Evolutionary conservation across 495 filamentous ascomycete genomes (phyloP).

Genomic region (Friedmanniomyces endolithicus): DNA sequence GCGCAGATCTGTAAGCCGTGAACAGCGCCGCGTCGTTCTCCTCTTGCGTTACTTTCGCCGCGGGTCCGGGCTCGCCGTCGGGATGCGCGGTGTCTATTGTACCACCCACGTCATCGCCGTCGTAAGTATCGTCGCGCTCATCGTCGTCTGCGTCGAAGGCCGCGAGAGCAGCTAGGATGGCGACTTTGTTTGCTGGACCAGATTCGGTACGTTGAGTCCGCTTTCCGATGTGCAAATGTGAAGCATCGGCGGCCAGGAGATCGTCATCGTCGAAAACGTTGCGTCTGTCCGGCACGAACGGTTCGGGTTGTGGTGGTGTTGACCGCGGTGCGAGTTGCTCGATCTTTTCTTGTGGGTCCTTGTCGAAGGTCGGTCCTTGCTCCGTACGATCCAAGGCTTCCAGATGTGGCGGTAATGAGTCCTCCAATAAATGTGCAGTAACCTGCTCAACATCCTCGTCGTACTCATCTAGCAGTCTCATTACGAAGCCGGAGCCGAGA

Average conservation of each 20-base stretch:
- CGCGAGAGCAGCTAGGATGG: slow-evolving; percentile 81
- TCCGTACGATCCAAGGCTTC: slow-evolving; percentile 38
- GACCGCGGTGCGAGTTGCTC: slow-evolving; percentile 31
- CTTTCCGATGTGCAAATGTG: slow-evolving; percentile 65
- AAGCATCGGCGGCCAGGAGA: slow-evolving; percentile 47
- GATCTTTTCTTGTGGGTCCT: slow-evolving; percentile 20
- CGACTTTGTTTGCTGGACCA: slow-evolving; percentile 48
- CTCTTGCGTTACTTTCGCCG: slow-evolving; percentile 12
- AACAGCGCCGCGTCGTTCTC: slow-evolving; percentile 45
- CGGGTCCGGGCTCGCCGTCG: slow-evolving; percentile 22
- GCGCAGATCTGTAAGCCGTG: slow-evolving; percentile 48
- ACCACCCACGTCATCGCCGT: slow-evolving; percentile 79
- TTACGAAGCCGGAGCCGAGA: slow-evolving; percentile 70
- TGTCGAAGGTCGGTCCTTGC: slow-evolving; percentile 25
- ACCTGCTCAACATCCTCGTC: slow-evolving; percentile 64
- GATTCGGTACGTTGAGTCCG: slow-evolving; percentile 26
- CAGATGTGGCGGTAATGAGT: slow-evolving; percentile 55
- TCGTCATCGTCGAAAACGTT: slow-evolving; percentile 75
- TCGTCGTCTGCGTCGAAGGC: slow-evolving; percentile 91
- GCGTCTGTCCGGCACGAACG: slow-evolving; percentile 34
- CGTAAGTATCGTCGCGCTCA: slow-evolving; percentile 95
- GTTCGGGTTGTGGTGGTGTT: slow-evolving; percentile 28
- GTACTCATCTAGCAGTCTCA: slow-evolving; percentile 69
- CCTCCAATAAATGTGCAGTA: slow-evolving; percentile 73
- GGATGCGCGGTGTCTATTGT: slow-evolving; percentile 52